A percentile compares a stretch with the other conserved stretches of the same genome.
Evolutionary conservation across 2,329 filamentous ascomycete genomes (phyloP).

Genomic region (Epichloe coenophiala): DNA sequence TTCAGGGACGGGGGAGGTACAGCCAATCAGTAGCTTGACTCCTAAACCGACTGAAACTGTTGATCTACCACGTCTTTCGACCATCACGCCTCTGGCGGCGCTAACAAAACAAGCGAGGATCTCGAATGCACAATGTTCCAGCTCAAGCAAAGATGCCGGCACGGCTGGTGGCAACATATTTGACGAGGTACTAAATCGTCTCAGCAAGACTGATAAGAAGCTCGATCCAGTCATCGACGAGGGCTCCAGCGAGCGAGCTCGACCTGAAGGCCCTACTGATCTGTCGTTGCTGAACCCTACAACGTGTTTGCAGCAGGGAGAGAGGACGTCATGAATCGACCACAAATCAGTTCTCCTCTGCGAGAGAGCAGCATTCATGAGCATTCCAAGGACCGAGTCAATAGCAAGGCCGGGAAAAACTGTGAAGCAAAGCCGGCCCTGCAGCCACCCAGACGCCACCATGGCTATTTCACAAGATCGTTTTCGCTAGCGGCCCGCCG

Average conservation of each 20-base stretch:
- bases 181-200: conserved; percentile 5
- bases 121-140: conserved; percentile 6
- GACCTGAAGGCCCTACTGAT: background rate
- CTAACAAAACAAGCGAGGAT: background rate
- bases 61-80: conserved; percentile 11
- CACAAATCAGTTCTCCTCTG: conserved; percentile 16
- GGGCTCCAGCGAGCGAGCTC: background rate
- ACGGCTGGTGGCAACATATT: background rate
- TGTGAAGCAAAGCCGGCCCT: background rate
- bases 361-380: conserved; percentile 9
- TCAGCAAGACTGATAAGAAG: background rate
- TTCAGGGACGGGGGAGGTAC: background rate
- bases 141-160: background rate
- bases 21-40: background rate
- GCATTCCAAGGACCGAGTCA: background rate
- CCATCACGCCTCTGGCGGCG: conserved; percentile 11
- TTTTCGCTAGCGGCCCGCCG: conserved; percentile 1
- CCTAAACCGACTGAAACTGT: background rate
- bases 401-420: background rate
- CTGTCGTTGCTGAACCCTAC: conserved; percentile 12
- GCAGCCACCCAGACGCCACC: background rate
- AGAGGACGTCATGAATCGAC: conserved; percentile 8
- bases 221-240: too few species aligned
- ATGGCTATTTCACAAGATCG: conserved; percentile 4
- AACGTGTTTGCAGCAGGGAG: conserved; percentile 9